Evolutionary conservation across 1,284 basidiomycete species (phyloP), one percentile per base, ranked within the genome.

Genomic region (Mrakiaceae sp.): DNA sequence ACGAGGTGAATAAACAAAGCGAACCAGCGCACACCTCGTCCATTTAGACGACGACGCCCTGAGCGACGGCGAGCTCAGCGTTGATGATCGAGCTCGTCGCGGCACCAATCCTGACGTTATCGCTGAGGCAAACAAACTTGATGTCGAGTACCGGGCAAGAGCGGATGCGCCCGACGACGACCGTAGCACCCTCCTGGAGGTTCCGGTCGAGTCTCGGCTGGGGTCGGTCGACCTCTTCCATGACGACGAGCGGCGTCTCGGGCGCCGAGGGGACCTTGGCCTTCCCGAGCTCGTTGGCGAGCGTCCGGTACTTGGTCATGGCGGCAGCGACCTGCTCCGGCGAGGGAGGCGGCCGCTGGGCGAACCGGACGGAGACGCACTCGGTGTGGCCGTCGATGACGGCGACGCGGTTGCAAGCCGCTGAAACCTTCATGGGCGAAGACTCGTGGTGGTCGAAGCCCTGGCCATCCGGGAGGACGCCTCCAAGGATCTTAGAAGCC

Each of bases 401-500:
- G 1, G 93, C 87, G 0, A 97, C 93, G 59, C 93, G 87, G 73
- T 89, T 96, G 75, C 92, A 95, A 61, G 87, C 83, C 0, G 96
- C 96, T 5, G 89, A 92, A 48, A 99, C 84, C 63, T 85, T 86
- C 51, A 98, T 79, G 0, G 91, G 90, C 64, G 85, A 80, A n/a
- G 74, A 72, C 2, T 84, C 79, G 78, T 94, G 92, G 82, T 90
- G 86, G 75, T 97, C 92, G 75, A 97, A 97, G 16, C 81, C 72
- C 66, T 81, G 82, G 5, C 77, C 69, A 61, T 79, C 79, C 39
- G 81, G 76, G 2, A 79, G 73, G 66, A 96, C 71, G 1, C 86
- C 89, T 47, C 96, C 96, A 42, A 99, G 85, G 72, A 99, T 98
- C 80, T 98, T 99, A 73, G 87, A 82, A 12, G 90, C 87, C 78